Evolutionary conservation across 1,139 yeast genomes (phyloP).

Genomic region (Suhomyces terraborum): DNA sequence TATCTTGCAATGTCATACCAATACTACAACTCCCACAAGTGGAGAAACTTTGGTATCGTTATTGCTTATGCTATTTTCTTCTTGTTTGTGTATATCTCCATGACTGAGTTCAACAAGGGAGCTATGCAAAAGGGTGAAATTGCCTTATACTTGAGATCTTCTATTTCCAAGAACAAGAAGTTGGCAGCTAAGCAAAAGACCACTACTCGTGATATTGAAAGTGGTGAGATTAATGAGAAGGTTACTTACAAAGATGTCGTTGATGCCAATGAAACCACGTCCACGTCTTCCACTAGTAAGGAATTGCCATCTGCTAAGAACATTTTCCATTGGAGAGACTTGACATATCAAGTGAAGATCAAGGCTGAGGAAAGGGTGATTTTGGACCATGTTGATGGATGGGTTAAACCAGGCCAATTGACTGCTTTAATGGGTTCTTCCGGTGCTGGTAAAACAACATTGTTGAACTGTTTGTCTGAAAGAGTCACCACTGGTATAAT

Average conservation of each 20-base stretch:
- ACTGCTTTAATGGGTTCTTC: conserved; percentile 39
- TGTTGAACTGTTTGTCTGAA: conserved; percentile 36
- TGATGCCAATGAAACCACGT: conserved; percentile 17
- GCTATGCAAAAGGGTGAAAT: conserved; percentile 84
- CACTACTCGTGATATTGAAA: conserved; percentile 17
- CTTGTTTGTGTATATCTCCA: conserved; percentile 53
- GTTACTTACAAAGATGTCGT: conserved; percentile 18
- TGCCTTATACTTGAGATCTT: conserved; percentile 56
- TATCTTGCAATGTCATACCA: conserved; percentile 50
- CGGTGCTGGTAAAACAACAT: conserved; percentile 40
- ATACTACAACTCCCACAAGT: conserved; percentile 61
- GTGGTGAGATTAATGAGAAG: conserved; percentile 19
- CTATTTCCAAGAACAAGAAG: conserved; percentile 30
- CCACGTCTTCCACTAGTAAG: conserved; percentile 11
- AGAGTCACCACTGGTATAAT: conserved; percentile 38
- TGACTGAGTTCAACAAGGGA: conserved; percentile 70
- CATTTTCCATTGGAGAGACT: conserved; percentile 55
- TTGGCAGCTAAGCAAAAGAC: conserved; percentile 28
- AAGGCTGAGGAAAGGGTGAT: conserved; percentile 65
- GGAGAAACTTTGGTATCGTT: conserved; percentile 84
- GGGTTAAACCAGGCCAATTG: conserved; percentile 60
- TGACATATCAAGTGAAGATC: conserved; percentile 71
- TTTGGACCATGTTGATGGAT: conserved; percentile 38
- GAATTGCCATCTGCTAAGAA: conserved; percentile 18
- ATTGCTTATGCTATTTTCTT: conserved; percentile 59